These are phyloP conservation scores for Hippophae rhamnoides DNA, from an alignment of 306 rosid genomes.

Conservation along the genomic window DNA sequence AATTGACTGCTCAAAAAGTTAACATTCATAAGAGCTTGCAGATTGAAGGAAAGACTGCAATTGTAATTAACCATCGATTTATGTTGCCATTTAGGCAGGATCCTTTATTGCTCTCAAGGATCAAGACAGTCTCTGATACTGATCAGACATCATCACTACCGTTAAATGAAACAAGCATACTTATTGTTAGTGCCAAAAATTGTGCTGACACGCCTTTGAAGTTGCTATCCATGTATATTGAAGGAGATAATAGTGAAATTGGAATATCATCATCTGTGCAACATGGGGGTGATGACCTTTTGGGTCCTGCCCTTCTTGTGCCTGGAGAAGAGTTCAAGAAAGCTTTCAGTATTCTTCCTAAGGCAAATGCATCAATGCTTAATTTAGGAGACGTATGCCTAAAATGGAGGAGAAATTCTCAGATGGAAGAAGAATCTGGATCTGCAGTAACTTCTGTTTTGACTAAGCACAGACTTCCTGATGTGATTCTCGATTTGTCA, in stretches of 20 bases:
- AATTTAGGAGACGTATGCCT: slow-evolving; percentile 51
- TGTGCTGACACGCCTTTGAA: slow-evolving; percentile 61
- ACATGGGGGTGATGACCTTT: slow-evolving; percentile 39
- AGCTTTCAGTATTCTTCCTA: slow-evolving; percentile 54
- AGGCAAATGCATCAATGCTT: slow-evolving; percentile 41
- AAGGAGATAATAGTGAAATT: slow-evolving; percentile 37
- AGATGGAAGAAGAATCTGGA: slow-evolving; percentile 33
- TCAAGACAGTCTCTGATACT: slow-evolving; percentile 44
- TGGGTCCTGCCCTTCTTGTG: slow-evolving; percentile 44
- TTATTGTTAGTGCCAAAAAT: slow-evolving; percentile 59
- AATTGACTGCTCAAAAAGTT: slow-evolving; percentile 41
- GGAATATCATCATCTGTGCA: slow-evolving; percentile 49
- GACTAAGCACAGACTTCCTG: slow-evolving; percentile 59
- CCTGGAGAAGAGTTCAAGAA: slow-evolving; percentile 89
- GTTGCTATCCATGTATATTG: slow-evolving; percentile 50
- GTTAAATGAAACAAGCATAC: slow-evolving; percentile 49
- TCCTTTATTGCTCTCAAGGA: slow-evolving; percentile 65
- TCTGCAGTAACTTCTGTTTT: slow-evolving; percentile 38
- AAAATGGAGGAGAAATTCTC: slow-evolving; percentile 71
- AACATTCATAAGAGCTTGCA: slow-evolving; percentile 89
- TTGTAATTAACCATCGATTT: slow-evolving; percentile 51
- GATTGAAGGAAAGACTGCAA: slow-evolving; percentile 74
- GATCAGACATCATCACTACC: slow-evolving; percentile 51
- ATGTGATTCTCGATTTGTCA: slow-evolving; percentile 52
- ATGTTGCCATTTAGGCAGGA: slow-evolving; percentile 73